These are phyloP conservation scores for Blastocrithidia nonstop DNA, from an alignment of 208 protist genomes.

Conservation along the genomic window DNA sequence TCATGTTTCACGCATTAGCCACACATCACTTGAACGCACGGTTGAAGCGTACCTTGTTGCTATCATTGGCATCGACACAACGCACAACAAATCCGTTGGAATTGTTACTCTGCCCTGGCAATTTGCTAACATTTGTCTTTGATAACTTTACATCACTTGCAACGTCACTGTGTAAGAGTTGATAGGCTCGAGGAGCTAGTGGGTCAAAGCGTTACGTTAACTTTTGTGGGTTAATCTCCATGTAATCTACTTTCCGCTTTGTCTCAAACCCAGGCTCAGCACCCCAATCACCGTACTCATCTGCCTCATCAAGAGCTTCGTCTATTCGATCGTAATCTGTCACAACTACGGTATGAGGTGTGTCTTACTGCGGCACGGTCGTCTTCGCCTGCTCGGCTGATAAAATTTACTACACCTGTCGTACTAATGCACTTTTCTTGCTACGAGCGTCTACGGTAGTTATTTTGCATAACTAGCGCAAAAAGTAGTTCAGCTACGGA, in stretches of 20 bases:
- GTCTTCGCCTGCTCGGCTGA: conserved; percentile 53
- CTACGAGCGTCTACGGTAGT: conserved; percentile 10
- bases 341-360: conserved; percentile 14
- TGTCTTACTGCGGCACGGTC: conserved; percentile 11
- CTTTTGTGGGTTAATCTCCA: conserved; percentile 44
- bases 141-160: conserved; percentile 44
- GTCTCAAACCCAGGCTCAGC: conserved; percentile 74
- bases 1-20: conserved; percentile 83
- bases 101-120: conserved; percentile 48
- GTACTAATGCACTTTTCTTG: conserved; percentile 79
- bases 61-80: conserved; percentile 34
- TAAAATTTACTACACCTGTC: conserved; percentile 75
- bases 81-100: conserved; percentile 22
- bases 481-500: conserved; percentile 56
- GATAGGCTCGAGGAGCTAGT: conserved; percentile 52
- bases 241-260: conserved; percentile 50
- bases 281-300: conserved; percentile 88
- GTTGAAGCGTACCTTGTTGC: conserved; percentile 65
- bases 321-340: conserved; percentile 59
- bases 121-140: conserved; percentile 22
- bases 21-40: conserved; percentile 70
- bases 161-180: conserved; percentile 70
- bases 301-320: conserved; percentile 74
- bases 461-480: conserved; percentile 34
- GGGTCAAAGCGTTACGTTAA: conserved; percentile 59